A percentile compares a stretch with the other conserved stretches of the same genome.
Conservation (phyloP, 768 basidiomycete species). For the Mycena capillaripes region DNA sequence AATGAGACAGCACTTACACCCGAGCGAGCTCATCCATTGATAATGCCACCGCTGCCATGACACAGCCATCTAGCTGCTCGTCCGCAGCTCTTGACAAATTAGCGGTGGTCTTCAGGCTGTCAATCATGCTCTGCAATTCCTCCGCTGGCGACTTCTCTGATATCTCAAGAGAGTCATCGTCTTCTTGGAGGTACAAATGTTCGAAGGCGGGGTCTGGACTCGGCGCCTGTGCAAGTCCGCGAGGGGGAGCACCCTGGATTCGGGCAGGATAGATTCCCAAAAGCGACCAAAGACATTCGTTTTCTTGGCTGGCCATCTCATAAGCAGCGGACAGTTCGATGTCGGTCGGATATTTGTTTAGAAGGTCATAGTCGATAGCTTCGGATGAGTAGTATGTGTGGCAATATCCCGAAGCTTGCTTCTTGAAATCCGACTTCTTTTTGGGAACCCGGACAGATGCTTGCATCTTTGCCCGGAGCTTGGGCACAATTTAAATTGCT, state of each 20-base stretch:
- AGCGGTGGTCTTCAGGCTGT: background rate
- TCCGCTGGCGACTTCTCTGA: background rate
- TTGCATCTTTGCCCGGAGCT: constrained; percentile 7
- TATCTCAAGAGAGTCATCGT: background rate
- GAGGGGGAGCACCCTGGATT: background rate
- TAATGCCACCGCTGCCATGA: constrained; percentile 11
- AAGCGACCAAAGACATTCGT: constrained; percentile 11
- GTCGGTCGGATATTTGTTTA: constrained; percentile 12
- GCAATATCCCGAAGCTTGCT: constrained; percentile 18
- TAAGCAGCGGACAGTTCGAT: constrained; percentile 6
- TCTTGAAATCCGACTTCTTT: constrained; percentile 1
- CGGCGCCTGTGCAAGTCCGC: background rate
- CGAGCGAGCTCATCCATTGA: constrained; percentile 13
- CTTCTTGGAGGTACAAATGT: background rate
- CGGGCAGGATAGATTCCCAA: constrained; percentile 8
- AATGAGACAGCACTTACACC: background rate
- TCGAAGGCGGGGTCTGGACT: background rate
- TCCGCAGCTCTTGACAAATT: background rate
- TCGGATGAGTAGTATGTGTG: constrained; percentile 15
- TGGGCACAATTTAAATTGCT: constrained; percentile 4
- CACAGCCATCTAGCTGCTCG: background rate
- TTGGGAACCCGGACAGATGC: background rate
- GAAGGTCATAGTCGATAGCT: constrained; percentile 7
- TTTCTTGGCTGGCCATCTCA: background rate
- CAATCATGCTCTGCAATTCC: background rate